Percentiles rank a stretch among this genome's conserved stretches.
phyloP scores from a whole-genome alignment of 768 basidiomycete genomes.

The Panaeolus papilionaceus region DNA sequence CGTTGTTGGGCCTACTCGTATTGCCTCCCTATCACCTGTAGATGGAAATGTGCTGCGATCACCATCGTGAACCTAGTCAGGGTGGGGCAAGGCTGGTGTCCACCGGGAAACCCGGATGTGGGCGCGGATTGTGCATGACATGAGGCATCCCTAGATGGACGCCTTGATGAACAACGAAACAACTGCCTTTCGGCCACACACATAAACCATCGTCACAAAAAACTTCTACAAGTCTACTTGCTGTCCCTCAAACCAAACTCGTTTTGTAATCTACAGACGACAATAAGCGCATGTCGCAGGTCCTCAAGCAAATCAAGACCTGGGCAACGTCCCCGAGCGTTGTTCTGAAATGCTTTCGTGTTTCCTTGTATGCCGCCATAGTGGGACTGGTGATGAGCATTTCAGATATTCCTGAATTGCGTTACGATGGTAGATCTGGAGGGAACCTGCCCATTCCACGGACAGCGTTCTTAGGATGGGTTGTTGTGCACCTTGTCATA shows the following conservation, averaged over 20 bases:
- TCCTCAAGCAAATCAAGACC: background rate
- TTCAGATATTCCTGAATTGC: background rate
- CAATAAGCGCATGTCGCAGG: background rate
- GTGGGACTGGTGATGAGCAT: conserved; percentile 4
- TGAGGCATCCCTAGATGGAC: conserved; percentile 2
- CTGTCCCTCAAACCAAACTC: background rate
- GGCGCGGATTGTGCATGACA: background rate
- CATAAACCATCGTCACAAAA: background rate
- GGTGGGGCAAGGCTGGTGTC: background rate
- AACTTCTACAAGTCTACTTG: background rate
- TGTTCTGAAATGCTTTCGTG: conserved; percentile 7
- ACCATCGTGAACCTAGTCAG: background rate
- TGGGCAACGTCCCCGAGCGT: background rate
- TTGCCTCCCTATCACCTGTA: background rate
- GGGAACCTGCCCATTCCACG: background rate
- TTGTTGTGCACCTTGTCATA: background rate
- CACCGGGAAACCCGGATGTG: background rate
- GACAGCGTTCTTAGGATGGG: conserved; percentile 5
- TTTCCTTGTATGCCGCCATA: conserved; percentile 7
- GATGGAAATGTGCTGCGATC: background rate
- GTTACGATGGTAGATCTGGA: conserved; percentile 5
- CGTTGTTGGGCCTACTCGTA: background rate
- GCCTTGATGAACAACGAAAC: background rate
- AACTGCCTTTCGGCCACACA: background rate
- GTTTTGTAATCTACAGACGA: too few species aligned